Base-by-base conservation (phyloP, 192 early-diverging fungal species). In the Phycomyces blakesleeanus region DNA sequence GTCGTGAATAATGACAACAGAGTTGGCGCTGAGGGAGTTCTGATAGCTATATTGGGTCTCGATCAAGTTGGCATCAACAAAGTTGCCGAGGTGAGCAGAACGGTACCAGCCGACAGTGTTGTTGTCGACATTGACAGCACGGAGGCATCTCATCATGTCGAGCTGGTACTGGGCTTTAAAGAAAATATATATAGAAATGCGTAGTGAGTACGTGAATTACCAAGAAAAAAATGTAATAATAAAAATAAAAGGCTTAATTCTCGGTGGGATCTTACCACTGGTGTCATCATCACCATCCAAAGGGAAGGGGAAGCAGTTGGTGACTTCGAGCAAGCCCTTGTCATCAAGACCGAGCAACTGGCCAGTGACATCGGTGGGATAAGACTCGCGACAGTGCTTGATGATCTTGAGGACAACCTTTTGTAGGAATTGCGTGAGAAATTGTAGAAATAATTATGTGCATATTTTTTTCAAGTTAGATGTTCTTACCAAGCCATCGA, bases 81-180 rank as follows among this genome's bases (percentile, higher is more conserved):
- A 94, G 65, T 88, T 87, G 63, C 89, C 90, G 67, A 96, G 76
- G 57, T 90, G 83, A 29, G 94, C 88, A 24, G 93, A 93, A 71
- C 93, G 93, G 78, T 98, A 95, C 93, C 97, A 96, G 21, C 97
- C 97, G 38, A 98, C 95, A 50, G 93, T 89, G 83, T 95, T 96
- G 68, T 91, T 89, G 69, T 99, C 97, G 50, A 89, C 92, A 75
- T 98, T 96, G 61, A 97, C 88, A 57, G 93, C 88, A 59, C 91
- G 86, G 72, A 99, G 83, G 68, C 90, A 88, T 67, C 90, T 81
- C 80, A 99, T 87, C 93, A 97, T 95, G 70, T 93, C 88, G 47
- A 93, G 68, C 78, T 96, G 93, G 78, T 99, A 97, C 61, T 93
- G 87, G 16, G 88, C 82, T 78, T 53, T 34, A n/a, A 26, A 56